Evolutionary conservation across 2,329 filamentous ascomycete genomes (phyloP), one percentile per base, ranked within the genome.

Genomic region (Ceratocystis destructans): DNA sequence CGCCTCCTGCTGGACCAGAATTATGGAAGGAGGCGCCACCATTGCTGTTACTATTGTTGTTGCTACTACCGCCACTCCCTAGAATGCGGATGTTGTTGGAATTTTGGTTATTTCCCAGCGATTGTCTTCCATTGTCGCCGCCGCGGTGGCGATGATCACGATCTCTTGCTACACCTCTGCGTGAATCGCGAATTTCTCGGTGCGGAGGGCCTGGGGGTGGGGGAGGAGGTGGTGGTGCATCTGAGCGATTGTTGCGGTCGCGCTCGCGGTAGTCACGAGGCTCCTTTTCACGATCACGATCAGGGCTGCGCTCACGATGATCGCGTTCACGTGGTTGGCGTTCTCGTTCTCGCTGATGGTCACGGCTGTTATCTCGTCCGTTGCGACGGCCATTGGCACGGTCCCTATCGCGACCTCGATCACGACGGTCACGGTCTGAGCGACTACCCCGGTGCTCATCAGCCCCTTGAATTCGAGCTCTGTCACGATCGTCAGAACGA

Each of bases 281-380:
- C 7, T 80, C 78, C 69, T 79, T 80, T 17, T 80, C 77, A 28
- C 78, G 74, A 8, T 82, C 80, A 46, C 80, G 77, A 12, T 76
- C 76, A 5, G 75, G 71, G 68, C 76, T 81, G 25, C 78, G 76
- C 62, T 83, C 80, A n/a, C 70, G 74, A 48, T 79, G 74, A 67
- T 74, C 72, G 62, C 74, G 71, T 5, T 76, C 73, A 10, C 72
- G 71, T 22, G 73, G 72, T 41, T 73, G 70, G 46, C 71, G 70
- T 1, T 77, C 76, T 46, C 77, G 75, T n/a, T 78, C 76, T 45
- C 77, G 75, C n/a, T 78, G 76, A 62, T 71, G 74, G 59, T 83
- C 81, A 48, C 79, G 77, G 68, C 81, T 83, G 69, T 74, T 77
- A 33, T 80, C 78, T n/a, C 79, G 76, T 25, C 72, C 78, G 62